Base-by-base conservation (phyloP, 192 early-diverging fungal species). In the Entomortierella parvispora region DNA sequence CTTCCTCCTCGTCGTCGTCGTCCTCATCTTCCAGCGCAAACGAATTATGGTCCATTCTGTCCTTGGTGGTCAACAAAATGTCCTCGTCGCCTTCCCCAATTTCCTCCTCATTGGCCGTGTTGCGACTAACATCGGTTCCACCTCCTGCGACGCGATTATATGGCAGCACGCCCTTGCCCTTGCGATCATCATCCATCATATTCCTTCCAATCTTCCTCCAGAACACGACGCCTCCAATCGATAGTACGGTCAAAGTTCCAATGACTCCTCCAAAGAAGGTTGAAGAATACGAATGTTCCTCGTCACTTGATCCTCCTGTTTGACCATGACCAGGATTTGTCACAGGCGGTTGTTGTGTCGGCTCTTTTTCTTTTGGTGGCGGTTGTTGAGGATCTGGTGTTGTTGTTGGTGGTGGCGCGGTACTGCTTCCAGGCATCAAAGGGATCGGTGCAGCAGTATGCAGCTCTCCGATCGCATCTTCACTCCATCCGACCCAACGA, bases 401-500 rank as follows among this genome's bases (percentile, higher is more conserved):
- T 43, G 40, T 12, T 32, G 26, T 57, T 62, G 51, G 53, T 2
- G 8, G 14, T 7, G 37, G 57, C 37, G 37, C 22, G 4, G 47
- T 17, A 23, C n/a, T 49, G 18, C 18, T 26, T 34, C 44, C 15
- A 23, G 28, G 12, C 68, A 57, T 28, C 68, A 57, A 25, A 20
- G 54, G 62, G 17, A 72, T 34, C 10, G 70, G 70, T 33, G 50
- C 49, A 26, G 47, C 45, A 15, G 48, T 34, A 50, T 58, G 28
- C 15, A 58, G 37, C 26, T 46, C 18, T 22, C 70, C 70, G 1
- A 59, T 14, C 0, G 52, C 26, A 65, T 72, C 70, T n/a, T 72
- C 70, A n/a, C 59, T 40, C 74, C 74, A 77, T 0, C 74, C 74
- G 12, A 77, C 74, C 74, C 74, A 77, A 0, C 53, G 59, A 33